A percentile compares a stretch with the other conserved stretches of the same genome.
phyloP scores from a whole-genome alignment of 225 moss, liverwort and hornwort genomes.

The Physcomitrellopsis africana region DNA sequence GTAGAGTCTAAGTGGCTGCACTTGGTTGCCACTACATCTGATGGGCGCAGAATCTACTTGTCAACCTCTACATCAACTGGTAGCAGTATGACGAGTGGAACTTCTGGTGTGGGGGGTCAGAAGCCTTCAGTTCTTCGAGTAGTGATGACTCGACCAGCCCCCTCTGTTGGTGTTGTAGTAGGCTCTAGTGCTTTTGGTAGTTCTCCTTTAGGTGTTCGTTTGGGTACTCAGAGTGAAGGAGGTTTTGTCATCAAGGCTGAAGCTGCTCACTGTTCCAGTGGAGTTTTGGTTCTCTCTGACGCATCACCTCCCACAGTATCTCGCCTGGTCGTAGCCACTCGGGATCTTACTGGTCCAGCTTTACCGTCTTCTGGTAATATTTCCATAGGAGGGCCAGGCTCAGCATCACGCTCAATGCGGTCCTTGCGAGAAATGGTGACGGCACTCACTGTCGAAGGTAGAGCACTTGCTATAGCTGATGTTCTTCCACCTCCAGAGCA shows the following conservation, averaged over 20 bases:
- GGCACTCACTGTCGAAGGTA: slow-evolving; percentile 79
- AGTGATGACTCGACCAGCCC: slow-evolving; percentile 92
- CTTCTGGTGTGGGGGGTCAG: slow-evolving; percentile 58
- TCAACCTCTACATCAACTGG: slow-evolving; percentile 86
- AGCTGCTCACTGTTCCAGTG: slow-evolving; percentile 91
- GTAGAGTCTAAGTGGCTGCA: slow-evolving; percentile 98
- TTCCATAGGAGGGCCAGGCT: slow-evolving; percentile 53
- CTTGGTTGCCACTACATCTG: slow-evolving; percentile 87
- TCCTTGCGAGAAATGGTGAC: slow-evolving; percentile 93
- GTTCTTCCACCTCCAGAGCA: slow-evolving; percentile 87
- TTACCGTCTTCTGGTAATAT: slow-evolving; percentile 44
- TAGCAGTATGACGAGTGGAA: slow-evolving; percentile 57
- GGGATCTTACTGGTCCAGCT: slow-evolving; percentile 79
- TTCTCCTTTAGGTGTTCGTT: slow-evolving; percentile 59
- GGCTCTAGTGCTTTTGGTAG: slow-evolving; percentile 53
- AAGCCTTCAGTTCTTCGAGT: slow-evolving; percentile 91
- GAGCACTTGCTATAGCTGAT: slow-evolving; percentile 93
- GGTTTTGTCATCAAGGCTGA: slow-evolving; percentile 84
- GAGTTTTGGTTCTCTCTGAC: slow-evolving; percentile 86
- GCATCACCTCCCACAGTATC: slow-evolving; percentile 82
- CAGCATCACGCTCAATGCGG: slow-evolving; percentile 66
- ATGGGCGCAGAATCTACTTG: slow-evolving; percentile 96
- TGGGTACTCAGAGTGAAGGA: slow-evolving; percentile 62
- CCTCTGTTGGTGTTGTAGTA: slow-evolving; percentile 73
- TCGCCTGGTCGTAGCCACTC: slow-evolving; percentile 72